A percentile compares a stretch with the other conserved stretches of the same genome.
Conservation (phyloP, 2,329 filamentous ascomycete genomes). For the Septoria linicola region DNA sequence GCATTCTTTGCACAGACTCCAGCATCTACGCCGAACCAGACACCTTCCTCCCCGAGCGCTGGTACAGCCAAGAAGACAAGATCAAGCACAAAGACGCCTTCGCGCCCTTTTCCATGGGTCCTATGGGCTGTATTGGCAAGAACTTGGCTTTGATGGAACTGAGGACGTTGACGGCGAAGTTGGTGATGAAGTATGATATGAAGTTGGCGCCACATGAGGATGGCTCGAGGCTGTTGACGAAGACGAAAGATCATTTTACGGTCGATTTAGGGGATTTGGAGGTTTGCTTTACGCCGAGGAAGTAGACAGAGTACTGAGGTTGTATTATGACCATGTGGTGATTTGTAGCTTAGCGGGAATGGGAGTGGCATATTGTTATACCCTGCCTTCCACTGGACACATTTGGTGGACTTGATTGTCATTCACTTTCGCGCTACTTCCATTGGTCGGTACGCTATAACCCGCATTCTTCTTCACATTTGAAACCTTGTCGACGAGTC, state of each 20-base stretch:
- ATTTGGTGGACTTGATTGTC: too few relatives aligned
- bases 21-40: constrained; percentile 34
- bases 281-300: constrained; percentile 26
- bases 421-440: too few relatives aligned
- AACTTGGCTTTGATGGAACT: constrained; percentile 42
- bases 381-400: too few relatives aligned
- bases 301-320: neutral
- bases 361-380: too few relatives aligned
- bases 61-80: constrained; percentile 39
- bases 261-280: constrained; percentile 32
- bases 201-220: constrained; percentile 41
- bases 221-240: constrained; percentile 34
- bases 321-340: too few relatives aligned
- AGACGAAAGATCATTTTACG: constrained; percentile 42
- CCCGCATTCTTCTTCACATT: too few relatives aligned
- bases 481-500: too few relatives aligned
- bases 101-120: constrained; percentile 40
- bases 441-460: too few relatives aligned
- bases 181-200: constrained; percentile 41
- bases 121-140: constrained; percentile 42
- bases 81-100: constrained; percentile 41
- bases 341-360: too few relatives aligned
- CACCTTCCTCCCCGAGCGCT: constrained; percentile 41
- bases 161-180: constrained; percentile 36
- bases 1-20: constrained; percentile 21